Evolutionary conservation across 2,329 filamentous ascomycete genomes (phyloP).

Genomic region (Pyrenophora teres): DNA sequence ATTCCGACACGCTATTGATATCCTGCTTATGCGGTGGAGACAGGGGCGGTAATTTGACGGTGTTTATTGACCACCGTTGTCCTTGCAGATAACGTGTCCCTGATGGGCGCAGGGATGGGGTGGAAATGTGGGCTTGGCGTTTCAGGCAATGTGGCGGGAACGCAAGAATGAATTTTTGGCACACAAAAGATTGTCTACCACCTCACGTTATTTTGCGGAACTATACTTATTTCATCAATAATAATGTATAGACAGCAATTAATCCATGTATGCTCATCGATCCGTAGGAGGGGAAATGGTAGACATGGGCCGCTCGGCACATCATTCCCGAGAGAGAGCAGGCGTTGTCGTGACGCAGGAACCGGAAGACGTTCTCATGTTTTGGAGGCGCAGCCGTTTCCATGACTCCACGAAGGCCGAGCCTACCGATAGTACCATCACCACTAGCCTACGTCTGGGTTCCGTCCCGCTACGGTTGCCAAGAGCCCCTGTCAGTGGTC

Average conservation of each 20-base stretch:
- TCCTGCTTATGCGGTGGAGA: constrained; percentile 2
- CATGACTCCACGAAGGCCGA: constrained; percentile 13
- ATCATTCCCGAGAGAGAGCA: too few relatives aligned
- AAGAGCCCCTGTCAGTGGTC: constrained; percentile 1
- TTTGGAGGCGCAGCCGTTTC: constrained; percentile 6
- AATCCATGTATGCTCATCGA: too few relatives aligned
- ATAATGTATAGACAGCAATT: too few relatives aligned
- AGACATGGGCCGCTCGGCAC: too few relatives aligned
- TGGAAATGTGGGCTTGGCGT: constrained; percentile 10
- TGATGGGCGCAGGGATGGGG: constrained; percentile 11
- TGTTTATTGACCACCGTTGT: constrained; percentile 4
- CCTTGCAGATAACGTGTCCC: constrained; percentile 9
- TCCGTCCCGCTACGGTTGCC: constrained; percentile 9
- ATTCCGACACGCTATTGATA: neutral
- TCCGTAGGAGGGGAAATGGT: too few relatives aligned
- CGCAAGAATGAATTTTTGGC: neutral
- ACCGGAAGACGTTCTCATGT: neutral
- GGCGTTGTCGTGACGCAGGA: neutral
- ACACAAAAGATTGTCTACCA: too few relatives aligned
- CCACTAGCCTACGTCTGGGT: constrained; percentile 6
- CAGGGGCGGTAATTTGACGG: constrained; percentile 5
- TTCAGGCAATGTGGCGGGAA: constrained; percentile 9
- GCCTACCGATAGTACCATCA: constrained; percentile 5
- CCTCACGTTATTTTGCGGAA: too few relatives aligned
- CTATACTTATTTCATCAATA: too few relatives aligned